Evolutionary conservation across 2,329 filamentous ascomycete genomes (phyloP).

Genomic region (Fusarium duplospermum): DNA sequence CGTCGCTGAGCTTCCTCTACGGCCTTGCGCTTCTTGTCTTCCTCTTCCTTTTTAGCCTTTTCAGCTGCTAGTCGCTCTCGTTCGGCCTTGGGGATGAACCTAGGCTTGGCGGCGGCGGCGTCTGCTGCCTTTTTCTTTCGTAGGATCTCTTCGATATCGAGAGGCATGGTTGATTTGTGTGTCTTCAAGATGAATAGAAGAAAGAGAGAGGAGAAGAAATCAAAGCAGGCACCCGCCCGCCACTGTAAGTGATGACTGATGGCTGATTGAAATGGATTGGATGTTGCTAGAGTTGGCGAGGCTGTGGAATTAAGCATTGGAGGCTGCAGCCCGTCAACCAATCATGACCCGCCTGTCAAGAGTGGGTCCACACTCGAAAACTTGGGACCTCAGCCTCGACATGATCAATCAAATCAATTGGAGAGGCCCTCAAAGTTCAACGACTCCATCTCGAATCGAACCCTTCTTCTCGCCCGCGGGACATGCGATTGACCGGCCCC

Average conservation of each 20-base stretch:
- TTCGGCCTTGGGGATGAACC: slow-evolving; percentile 86
- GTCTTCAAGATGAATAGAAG: not conserved
- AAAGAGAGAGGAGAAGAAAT: not conserved
- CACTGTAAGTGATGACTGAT: slow-evolving; percentile 9
- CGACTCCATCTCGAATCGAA: not conserved
- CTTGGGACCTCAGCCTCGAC: slow-evolving; percentile 34
- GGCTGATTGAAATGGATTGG: slow-evolving; percentile 3
- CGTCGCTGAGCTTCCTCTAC: slow-evolving; percentile 76
- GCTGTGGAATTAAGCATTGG: slow-evolving; percentile 31
- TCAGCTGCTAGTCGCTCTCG: slow-evolving; percentile 84
- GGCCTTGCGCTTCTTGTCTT: slow-evolving; percentile 62
- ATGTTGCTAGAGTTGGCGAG: slow-evolving; percentile 29
- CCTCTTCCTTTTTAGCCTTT: slow-evolving; percentile 77
- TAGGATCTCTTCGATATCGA: slow-evolving; percentile 88
- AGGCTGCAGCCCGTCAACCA: not conserved
- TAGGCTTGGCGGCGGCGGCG: slow-evolving; percentile 86
- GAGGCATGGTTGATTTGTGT: slow-evolving; percentile 48
- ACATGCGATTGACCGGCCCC: slow-evolving; percentile 35
- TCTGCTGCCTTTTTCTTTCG: slow-evolving; percentile 88
- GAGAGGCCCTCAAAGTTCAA: slow-evolving; percentile 17
- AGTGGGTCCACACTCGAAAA: slow-evolving; percentile 30
- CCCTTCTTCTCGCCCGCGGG: not conserved
- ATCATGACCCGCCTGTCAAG: slow-evolving; percentile 10
- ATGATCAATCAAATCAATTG: slow-evolving; percentile 14
- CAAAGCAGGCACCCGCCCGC: not conserved